Base-by-base conservation (phyloP, 257 asterid species). In the Solanum chaucha region DNA sequence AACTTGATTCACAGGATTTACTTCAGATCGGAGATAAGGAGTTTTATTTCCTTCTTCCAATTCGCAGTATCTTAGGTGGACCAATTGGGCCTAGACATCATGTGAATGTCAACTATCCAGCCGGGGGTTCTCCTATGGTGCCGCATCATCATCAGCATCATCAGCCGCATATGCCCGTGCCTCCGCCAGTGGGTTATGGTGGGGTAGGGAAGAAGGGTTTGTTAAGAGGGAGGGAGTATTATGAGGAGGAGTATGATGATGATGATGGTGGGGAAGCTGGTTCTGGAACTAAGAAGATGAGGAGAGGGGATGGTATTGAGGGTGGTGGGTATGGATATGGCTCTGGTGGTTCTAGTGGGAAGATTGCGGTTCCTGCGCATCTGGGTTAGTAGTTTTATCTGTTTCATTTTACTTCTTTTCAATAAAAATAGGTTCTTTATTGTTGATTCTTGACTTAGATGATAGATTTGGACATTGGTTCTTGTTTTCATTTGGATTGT, bases 1-100 rank as follows among this genome's bases (percentile, higher is more conserved):
- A 97, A 91, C 97, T 97, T 75, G 99, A 97, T 87, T 97, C 99
- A 0, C 98, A 97, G 88, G 99, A 97, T 90, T 95, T 97, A 8
- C 90, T 97, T 20, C 99, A 94, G 83, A 97, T 97, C 83, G 98
- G 99, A 9, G 99, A 97, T 84, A 97, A 97, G 75, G 99, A 97
- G 74, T 97, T 97, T 81, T 97, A 95, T 87, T 97, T 97, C 40
- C 72, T 97, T 77, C 86, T 97, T 59, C 98, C 98, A 5, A 95
- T 95, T 9, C 88, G 98, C 94, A 95, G 98, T 89, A 94, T 97
- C 71, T 92, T 95, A 20, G 98, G 99, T 10, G 99, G 98, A 11
- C 94, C 98, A 0, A 91, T 93, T 65, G 98, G 94, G 28, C 96
- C 96, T 81, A 48, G 99, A 87, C 96, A 96, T 84, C 93, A 91